Percentiles rank a stretch among this genome's conserved stretches.
Conservation (phyloP, 2,329 filamentous ascomycete species). For the Epichloe festucae region DNA sequence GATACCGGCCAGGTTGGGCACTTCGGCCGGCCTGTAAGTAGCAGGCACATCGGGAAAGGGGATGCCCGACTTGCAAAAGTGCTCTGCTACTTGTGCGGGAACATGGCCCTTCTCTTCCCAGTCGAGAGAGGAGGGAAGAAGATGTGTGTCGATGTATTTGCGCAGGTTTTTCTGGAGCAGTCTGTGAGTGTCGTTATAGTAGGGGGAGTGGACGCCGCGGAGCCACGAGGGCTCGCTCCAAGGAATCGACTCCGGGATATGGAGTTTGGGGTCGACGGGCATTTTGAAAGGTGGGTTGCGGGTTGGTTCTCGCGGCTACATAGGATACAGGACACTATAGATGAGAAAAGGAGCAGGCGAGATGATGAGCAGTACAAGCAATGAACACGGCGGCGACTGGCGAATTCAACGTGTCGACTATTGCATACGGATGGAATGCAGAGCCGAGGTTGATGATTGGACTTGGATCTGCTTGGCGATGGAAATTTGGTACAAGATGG, state of each 20-base stretch:
- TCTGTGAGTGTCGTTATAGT: slow-evolving; percentile 51
- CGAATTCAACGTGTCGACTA: not conserved
- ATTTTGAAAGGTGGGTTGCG: not conserved
- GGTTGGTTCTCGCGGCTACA: too few species aligned
- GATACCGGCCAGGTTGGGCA: slow-evolving; percentile 28
- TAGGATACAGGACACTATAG: too few species aligned
- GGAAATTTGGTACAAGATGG: not conserved
- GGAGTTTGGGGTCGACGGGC: slow-evolving; percentile 11
- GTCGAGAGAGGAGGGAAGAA: slow-evolving; percentile 45
- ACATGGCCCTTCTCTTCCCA: slow-evolving; percentile 49
- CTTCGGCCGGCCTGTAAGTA: slow-evolving; percentile 19
- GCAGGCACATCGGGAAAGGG: slow-evolving; percentile 22
- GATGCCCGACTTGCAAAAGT: slow-evolving; percentile 27
- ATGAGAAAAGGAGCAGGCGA: too few species aligned
- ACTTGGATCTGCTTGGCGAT: not conserved
- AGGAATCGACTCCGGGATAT: slow-evolving; percentile 9
- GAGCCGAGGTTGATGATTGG: not conserved
- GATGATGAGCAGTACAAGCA: not conserved
- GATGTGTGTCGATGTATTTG: slow-evolving; percentile 43
- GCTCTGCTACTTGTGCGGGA: slow-evolving; percentile 26
- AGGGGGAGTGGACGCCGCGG: slow-evolving; percentile 24
- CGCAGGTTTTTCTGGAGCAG: slow-evolving; percentile 43
- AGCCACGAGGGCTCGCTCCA: slow-evolving; percentile 19
- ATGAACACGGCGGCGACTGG: not conserved
- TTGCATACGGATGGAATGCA: not conserved